These are phyloP conservation scores for Melampsora larici-populina DNA, from an alignment of 1,284 basidiomycete genomes.

Conservation along the genomic window DNA sequence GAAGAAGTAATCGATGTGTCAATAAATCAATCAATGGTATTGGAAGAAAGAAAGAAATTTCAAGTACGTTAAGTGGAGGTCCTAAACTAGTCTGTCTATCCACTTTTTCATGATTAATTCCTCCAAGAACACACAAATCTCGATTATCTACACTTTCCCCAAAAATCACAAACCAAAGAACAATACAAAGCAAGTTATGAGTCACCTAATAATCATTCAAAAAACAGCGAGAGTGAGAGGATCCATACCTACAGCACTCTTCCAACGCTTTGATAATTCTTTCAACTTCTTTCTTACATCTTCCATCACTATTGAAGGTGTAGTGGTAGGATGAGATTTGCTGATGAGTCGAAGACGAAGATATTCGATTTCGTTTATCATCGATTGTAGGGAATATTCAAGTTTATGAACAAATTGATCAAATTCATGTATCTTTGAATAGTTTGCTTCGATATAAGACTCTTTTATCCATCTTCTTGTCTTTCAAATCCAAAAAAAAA, in stretches of 20 bases:
- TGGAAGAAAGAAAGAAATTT: not conserved
- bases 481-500: not conserved
- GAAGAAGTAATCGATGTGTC: not conserved
- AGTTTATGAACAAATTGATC: conserved; percentile 24
- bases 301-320: not conserved
- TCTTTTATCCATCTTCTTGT: not conserved
- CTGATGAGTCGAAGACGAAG: conserved; percentile 13
- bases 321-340: not conserved
- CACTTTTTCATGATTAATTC: conserved; percentile 7
- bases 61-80: not conserved
- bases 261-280: conserved; percentile 22
- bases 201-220: not conserved
- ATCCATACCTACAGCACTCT: conserved; percentile 25
- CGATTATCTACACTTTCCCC: conserved; percentile 28
- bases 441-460: conserved; percentile 1
- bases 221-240: not conserved
- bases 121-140: conserved; percentile 30
- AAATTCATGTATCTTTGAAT: conserved; percentile 27
- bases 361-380: conserved; percentile 23
- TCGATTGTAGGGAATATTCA: conserved; percentile 18
- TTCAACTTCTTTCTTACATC: conserved; percentile 19
- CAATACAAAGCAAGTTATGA: not conserved
- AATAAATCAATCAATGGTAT: not conserved
- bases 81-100: conserved; percentile 34
- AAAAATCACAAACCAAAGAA: not conserved